These are phyloP conservation scores for Debaryomyces hansenii DNA, from an alignment of 805 yeast genomes.

Conservation along the genomic window DNA sequence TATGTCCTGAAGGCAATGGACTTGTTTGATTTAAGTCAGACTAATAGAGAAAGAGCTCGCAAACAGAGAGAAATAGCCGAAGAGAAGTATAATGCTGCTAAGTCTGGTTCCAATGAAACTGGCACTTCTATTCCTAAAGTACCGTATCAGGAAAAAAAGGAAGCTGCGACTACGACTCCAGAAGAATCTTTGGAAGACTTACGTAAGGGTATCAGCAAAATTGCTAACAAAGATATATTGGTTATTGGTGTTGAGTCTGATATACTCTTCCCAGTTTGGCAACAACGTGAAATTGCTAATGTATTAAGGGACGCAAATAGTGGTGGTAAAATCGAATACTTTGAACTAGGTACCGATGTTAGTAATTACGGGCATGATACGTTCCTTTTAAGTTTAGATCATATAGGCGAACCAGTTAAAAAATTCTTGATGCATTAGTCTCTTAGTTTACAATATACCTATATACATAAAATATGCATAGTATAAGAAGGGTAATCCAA, in stretches of 20 bases:
- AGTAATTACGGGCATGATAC: slow-evolving; percentile 92
- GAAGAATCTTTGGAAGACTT: slow-evolving; percentile 66
- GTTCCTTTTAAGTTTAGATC: slow-evolving; percentile 72
- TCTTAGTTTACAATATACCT: neutral
- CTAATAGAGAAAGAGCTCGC: slow-evolving; percentile 45
- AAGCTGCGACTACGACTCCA: slow-evolving; percentile 44
- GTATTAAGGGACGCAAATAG: slow-evolving; percentile 44
- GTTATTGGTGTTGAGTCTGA: slow-evolving; percentile 94
- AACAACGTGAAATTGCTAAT: slow-evolving; percentile 77
- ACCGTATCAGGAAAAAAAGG: slow-evolving; percentile 56
- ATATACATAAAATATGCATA: too few species aligned
- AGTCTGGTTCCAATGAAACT: slow-evolving; percentile 2
- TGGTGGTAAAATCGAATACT: slow-evolving; percentile 47
- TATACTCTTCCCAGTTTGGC: slow-evolving; percentile 91
- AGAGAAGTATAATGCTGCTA: slow-evolving; percentile 20
- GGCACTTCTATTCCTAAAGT: slow-evolving; percentile 41
- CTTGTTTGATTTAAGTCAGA: slow-evolving; percentile 72
- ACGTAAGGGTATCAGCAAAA: slow-evolving; percentile 58
- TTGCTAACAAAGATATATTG: slow-evolving; percentile 65
- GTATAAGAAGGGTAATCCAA: too few species aligned
- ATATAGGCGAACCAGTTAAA: slow-evolving; percentile 77
- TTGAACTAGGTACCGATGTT: slow-evolving; percentile 73
- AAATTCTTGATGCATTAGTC: slow-evolving; percentile 34
- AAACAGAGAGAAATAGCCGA: slow-evolving; percentile 40
- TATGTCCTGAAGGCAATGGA: slow-evolving; percentile 95